Conservation (phyloP, 2,329 filamentous ascomycete species). For the Hypoxylon sp. region DNA sequence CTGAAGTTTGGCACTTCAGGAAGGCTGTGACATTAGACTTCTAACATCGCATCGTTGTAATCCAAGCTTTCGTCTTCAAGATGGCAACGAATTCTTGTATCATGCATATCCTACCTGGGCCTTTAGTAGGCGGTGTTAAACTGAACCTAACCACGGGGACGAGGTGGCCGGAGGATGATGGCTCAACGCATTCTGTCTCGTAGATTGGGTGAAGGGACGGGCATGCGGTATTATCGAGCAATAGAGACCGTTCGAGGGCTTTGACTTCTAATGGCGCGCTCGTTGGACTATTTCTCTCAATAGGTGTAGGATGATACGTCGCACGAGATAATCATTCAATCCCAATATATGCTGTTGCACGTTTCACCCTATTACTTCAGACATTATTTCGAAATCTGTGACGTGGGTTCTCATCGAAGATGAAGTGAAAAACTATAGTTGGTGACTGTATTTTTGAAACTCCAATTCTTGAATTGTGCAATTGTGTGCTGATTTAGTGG, state of each 20-base stretch:
- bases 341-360: constrained; percentile 20
- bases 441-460: constrained; percentile 24
- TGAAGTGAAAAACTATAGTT: constrained; percentile 8
- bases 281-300: constrained; percentile 24
- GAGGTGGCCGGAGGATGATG: constrained; percentile 48
- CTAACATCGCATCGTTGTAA: constrained; percentile 31
- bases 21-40: constrained; percentile 37
- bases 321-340: constrained; percentile 28
- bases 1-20: constrained; percentile 15
- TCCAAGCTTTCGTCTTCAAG: constrained; percentile 32
- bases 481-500: constrained; percentile 28
- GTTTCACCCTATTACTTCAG: constrained; percentile 1
- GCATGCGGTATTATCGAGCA: constrained; percentile 19
- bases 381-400: neutral
- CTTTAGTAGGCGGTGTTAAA: constrained; percentile 47
- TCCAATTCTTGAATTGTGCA: constrained; percentile 22
- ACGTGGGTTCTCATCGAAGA: neutral
- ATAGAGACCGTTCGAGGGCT: constrained; percentile 16
- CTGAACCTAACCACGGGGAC: constrained; percentile 46
- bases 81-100: constrained; percentile 26
- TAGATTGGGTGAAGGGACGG: constrained; percentile 22
- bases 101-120: constrained; percentile 46
- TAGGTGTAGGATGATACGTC: constrained; percentile 20
- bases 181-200: constrained; percentile 47
- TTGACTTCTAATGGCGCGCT: constrained; percentile 10